Conservation (phyloP, 176 grass and related monocot species). For the Avena insularis region DNA sequence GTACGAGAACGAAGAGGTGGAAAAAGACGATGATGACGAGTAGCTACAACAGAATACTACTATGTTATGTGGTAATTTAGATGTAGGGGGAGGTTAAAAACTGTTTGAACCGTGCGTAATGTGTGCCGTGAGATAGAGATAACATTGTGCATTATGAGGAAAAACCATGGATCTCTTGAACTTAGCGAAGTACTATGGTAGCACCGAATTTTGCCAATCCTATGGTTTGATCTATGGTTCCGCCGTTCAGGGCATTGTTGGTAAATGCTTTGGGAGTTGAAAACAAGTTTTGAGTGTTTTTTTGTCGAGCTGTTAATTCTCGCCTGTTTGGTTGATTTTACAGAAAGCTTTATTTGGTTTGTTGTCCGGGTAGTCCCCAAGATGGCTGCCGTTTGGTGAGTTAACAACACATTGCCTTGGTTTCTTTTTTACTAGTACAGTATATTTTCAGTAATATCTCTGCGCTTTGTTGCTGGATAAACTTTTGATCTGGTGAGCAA, state of each 20-base stretch:
- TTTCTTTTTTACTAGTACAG: background rate
- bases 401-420: background rate
- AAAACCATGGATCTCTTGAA: background rate
- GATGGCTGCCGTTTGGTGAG: background rate
- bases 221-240: too few species aligned
- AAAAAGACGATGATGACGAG: slow-evolving; percentile 46
- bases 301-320: background rate
- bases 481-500: background rate
- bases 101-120: background rate
- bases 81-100: background rate
- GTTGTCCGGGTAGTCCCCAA: background rate
- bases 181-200: background rate
- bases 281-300: background rate
- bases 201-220: too few species aligned
- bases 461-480: background rate
- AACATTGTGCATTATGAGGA: background rate
- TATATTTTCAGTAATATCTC: background rate
- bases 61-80: background rate
- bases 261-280: too few species aligned
- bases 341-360: background rate
- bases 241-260: too few species aligned
- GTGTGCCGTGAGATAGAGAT: background rate
- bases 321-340: background rate
- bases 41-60: background rate
- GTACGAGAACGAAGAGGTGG: slow-evolving; percentile 54